phyloP scores from a whole-genome alignment of 2,329 filamentous ascomycete species.

The Cercospora zeae-maydis region DNA sequence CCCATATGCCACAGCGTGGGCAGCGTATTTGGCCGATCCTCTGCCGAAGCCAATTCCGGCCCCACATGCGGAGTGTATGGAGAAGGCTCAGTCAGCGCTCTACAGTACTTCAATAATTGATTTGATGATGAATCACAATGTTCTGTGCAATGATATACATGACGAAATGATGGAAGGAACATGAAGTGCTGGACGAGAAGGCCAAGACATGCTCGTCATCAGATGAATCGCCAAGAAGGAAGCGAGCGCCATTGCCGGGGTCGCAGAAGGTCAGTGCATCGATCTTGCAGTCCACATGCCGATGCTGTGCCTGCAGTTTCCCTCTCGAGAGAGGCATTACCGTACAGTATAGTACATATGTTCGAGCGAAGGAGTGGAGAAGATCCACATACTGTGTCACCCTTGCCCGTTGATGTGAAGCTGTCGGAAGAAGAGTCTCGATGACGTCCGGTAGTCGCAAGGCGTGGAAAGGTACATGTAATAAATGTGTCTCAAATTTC shows the following conservation, averaged over 20 bases:
- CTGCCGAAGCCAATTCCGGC: slow-evolving; percentile 3
- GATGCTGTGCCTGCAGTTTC: neutral
- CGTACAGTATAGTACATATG: no score
- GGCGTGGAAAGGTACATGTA: neutral
- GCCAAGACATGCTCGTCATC: neutral
- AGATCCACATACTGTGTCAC: neutral
- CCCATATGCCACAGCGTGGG: slow-evolving; percentile 8
- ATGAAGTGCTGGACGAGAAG: neutral
- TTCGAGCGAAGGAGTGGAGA: neutral
- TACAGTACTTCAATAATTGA: neutral
- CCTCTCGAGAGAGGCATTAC: neutral
- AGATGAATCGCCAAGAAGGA: neutral
- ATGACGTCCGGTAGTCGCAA: no score
- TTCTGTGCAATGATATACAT: no score
- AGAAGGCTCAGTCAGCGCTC: neutral
- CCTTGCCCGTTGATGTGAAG: neutral
- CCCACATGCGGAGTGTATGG: slow-evolving; percentile 4
- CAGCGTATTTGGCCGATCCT: slow-evolving; percentile 9
- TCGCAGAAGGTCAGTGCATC: neutral
- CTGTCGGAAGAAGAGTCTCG: neutral
- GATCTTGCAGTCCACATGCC: neutral
- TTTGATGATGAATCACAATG: neutral
- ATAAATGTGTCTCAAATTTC: neutral
- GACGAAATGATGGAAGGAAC: neutral
- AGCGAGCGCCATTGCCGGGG: neutral